phyloP scores from a whole-genome alignment of 345 rosid genomes.

The Brassica nigra region DNA sequence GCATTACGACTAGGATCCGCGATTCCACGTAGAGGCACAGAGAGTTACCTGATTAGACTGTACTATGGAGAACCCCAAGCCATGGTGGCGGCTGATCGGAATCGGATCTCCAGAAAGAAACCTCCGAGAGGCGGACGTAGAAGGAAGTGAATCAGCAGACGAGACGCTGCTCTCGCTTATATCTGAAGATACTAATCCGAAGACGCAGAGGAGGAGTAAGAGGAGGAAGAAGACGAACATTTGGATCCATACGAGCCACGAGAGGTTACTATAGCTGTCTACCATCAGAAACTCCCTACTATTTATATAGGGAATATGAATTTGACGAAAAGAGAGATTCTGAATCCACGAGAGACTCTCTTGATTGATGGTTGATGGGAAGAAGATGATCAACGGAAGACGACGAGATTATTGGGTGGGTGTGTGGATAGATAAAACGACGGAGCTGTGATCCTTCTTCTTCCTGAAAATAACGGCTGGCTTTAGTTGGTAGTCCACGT shows the following conservation, averaged over 20 bases:
- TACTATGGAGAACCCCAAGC: constrained; percentile 27
- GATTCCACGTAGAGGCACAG: neutral
- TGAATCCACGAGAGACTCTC: neutral
- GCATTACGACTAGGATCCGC: neutral
- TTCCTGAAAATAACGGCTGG: constrained; percentile 29
- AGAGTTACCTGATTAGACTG: constrained; percentile 39
- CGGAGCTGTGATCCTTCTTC: constrained; percentile 25
- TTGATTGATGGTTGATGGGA: constrained; percentile 9
- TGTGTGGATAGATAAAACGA: constrained; percentile 18
- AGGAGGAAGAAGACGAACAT: constrained; percentile 64
- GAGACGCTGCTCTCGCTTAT: constrained; percentile 1
- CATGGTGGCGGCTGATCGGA: constrained; percentile 28
- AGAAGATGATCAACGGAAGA: constrained; percentile 29
- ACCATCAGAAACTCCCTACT: constrained; percentile 40
- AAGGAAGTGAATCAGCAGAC: constrained; percentile 41
- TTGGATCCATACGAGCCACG: constrained; percentile 90
- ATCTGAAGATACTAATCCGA: constrained; percentile 46
- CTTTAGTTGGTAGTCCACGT: constrained; percentile 19
- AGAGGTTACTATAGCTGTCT: constrained; percentile 57
- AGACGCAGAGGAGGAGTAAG: constrained; percentile 57
- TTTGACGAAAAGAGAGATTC: constrained; percentile 13
- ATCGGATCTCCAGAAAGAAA: constrained; percentile 30
- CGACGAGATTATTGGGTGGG: constrained; percentile 12
- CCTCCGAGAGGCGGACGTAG: constrained; percentile 23
- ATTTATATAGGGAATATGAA: neutral